These are phyloP conservation scores for Botrytis deweyae DNA, from an alignment of 2,329 filamentous ascomycete genomes.

Conservation along the genomic window DNA sequence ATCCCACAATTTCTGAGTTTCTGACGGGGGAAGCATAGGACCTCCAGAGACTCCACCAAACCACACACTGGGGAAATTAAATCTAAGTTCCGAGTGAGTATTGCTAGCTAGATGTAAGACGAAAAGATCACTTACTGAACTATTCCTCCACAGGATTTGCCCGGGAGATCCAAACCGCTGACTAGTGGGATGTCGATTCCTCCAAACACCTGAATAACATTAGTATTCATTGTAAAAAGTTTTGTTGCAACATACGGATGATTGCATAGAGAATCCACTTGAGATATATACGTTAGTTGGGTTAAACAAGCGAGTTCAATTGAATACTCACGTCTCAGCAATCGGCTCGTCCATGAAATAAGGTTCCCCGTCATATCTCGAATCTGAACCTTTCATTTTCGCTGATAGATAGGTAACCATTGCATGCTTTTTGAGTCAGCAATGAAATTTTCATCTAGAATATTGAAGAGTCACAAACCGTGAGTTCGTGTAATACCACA, in stretches of 20 bases:
- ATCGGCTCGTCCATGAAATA: not conserved
- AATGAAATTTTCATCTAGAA: no score
- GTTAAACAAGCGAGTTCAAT: not conserved
- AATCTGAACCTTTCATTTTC: not conserved
- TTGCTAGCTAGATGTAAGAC: not conserved
- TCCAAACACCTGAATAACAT: not conserved
- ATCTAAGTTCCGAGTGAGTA: not conserved
- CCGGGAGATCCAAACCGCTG: not conserved
- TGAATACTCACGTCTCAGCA: not conserved
- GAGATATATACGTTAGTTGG: not conserved
- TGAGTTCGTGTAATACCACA: not conserved
- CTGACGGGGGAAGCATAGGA: not conserved
- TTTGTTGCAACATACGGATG: not conserved
- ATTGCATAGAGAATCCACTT: constrained; percentile 1
- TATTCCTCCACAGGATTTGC: not conserved
- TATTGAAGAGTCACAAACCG: not conserved
- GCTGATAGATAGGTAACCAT: not conserved
- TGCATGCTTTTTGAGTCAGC: not conserved
- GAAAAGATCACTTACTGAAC: not conserved
- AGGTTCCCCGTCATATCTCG: not conserved
- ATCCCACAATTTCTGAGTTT: not conserved
- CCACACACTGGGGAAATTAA: not conserved
- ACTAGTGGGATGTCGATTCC: not conserved
- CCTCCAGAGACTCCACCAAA: not conserved
- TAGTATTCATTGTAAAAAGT: not conserved